Evolutionary conservation across 495 filamentous ascomycete genomes (phyloP).

Genomic region (Clavariopsis aquatica): DNA sequence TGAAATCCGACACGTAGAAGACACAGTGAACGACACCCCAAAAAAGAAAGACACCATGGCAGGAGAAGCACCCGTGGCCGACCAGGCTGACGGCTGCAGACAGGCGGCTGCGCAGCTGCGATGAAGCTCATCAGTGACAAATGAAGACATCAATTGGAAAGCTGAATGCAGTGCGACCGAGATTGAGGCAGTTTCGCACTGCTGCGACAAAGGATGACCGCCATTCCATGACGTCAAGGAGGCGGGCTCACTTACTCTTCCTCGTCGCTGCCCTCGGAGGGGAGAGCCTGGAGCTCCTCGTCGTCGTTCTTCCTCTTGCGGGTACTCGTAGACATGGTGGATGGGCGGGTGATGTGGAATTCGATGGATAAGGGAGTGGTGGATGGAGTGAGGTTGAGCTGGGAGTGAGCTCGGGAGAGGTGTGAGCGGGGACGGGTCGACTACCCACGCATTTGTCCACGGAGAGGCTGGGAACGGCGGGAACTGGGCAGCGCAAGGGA

Average conservation of each 20-base stretch:
- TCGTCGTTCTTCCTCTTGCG: conserved; percentile 69
- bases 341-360: background rate
- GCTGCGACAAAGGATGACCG: conserved; percentile 23
- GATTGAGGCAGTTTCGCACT: conserved; percentile 10
- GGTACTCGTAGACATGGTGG: conserved; percentile 53
- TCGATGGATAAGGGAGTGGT: conserved; percentile 21
- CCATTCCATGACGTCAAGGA: conserved; percentile 41
- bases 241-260: conserved; percentile 59
- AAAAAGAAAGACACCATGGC: background rate
- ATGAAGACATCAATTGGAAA: conserved; percentile 20
- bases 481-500: conserved; percentile 24
- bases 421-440: conserved; percentile 27
- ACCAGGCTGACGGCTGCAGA: conserved; percentile 20
- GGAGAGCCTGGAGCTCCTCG: conserved; percentile 61
- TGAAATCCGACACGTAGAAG: background rate
- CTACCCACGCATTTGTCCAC: conserved; percentile 11
- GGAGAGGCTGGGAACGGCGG: conserved; percentile 20
- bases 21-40: conserved; percentile 7
- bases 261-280: conserved; percentile 62
- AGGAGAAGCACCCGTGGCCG: background rate
- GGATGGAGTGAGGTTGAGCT: conserved; percentile 17
- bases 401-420: conserved; percentile 25
- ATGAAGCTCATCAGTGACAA: conserved; percentile 14
- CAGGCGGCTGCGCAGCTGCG: conserved; percentile 6
- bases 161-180: conserved; percentile 18